Evolutionary conservation across 2,329 filamentous ascomycete species (phyloP), one percentile per base, ranked within the genome.

Genomic region (Verticillium nubilum): DNA sequence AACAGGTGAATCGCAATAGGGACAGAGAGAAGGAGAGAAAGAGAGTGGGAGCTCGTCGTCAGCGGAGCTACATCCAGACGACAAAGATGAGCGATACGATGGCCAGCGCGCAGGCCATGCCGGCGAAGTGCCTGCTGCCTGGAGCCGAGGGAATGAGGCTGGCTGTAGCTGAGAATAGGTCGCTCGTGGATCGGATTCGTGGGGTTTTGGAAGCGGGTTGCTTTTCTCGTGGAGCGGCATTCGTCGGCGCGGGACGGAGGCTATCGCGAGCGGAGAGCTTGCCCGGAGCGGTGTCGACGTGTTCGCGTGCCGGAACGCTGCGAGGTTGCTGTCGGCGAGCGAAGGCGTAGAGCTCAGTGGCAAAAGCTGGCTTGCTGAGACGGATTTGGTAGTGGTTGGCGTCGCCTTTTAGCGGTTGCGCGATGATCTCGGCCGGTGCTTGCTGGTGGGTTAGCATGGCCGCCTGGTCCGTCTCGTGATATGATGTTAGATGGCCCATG

Each of bases 401-500:
- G 27, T 28, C 23, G 9, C 15, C 27, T 5, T 25, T 27, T 5
- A 52, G 12, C 9, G 27, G 27, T 19, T 27, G 35, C 9, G 19
- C 42, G 7, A 57, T 9, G 27, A 52, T 26, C 37, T 57, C 35
- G 28, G 19, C n/a, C 13, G 56, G 27, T 13, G 54, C 29, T 13
- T 29, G n/a, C 17, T n/a, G 19, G 15, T 10, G 5, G 19, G 17
- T 27, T 17, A 13, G 35, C 27, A 28, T 17, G 27, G 15, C 17
- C 26, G 27, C 10, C 10, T n/a, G 23, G 6, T 28, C 17, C 17
- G 6, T n/a, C 25, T 25, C 37, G 23, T 28, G 55, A 15, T 50
- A n/a, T n/a, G 23, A 19, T n/a, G 25, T 23, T 19, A 95, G 94
- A 33, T 85, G 81, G 69, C 96, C 91, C 78, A 95, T 85, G 65